Percentiles rank a stretch among this genome's conserved stretches.
Evolutionary conservation across 139 green algal species (phyloP).

Genomic region (Chlorella vulgaris): DNA sequence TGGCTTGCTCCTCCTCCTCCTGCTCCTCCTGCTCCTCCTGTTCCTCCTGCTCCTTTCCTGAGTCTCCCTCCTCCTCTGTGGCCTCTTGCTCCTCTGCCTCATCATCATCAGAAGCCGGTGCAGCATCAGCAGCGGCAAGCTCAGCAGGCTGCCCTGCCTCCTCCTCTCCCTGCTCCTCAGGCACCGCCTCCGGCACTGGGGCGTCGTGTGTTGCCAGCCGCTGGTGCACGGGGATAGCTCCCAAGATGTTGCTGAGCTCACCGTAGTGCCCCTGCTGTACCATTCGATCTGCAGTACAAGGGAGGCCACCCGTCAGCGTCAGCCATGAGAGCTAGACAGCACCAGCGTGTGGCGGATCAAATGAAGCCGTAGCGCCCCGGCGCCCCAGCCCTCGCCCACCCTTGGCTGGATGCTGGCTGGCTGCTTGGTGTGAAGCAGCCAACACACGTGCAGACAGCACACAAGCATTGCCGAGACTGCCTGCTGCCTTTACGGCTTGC

Average conservation of each 20-base stretch:
- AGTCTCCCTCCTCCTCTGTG: constrained; percentile 6
- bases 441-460: too few species aligned
- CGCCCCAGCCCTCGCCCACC: too few species aligned
- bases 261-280: constrained; percentile 79
- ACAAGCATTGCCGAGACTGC: too few species aligned
- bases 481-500: constrained; percentile 64
- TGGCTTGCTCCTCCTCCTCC: constrained; percentile 18
- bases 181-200: background rate
- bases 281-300: constrained; percentile 82
- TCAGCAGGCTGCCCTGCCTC: background rate
- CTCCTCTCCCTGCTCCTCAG: background rate
- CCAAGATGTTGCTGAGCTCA: constrained; percentile 88
- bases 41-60: constrained; percentile 22
- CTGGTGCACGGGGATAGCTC: constrained; percentile 41
- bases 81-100: constrained; percentile 9
- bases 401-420: too few species aligned
- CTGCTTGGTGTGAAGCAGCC: too few species aligned
- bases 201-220: background rate
- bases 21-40: constrained; percentile 13
- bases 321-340: too few species aligned
- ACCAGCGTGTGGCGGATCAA: too few species aligned
- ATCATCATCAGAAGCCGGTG: background rate
- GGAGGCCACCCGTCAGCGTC: constrained; percentile 70
- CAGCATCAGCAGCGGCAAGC: background rate
- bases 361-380: too few species aligned